Base-by-base conservation (phyloP, 495 filamentous ascomycete genomes). In the Neurospora sp. region DNA sequence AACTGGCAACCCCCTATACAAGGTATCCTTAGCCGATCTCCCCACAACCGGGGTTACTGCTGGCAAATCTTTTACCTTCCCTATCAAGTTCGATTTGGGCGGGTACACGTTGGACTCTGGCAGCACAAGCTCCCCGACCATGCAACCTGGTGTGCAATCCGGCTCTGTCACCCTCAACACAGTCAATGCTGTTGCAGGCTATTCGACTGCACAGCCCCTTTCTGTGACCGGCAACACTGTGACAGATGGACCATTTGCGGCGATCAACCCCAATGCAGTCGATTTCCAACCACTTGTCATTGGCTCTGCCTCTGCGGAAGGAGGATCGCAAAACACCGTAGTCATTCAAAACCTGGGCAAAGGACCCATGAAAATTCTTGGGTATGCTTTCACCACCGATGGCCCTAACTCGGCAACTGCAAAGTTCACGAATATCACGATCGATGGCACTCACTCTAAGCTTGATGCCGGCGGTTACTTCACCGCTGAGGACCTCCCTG, bases 201-300 rank as follows among this genome's bases (percentile, higher is more conserved):
- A 70, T 76, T 84, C 69, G 70, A 72, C 24, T 43, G 81, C 40
- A 76, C 83, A 28, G 83, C 83, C 66, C 77, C 77, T 70, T 73
- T 79, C 66, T 73, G 81, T 74, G 4, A 72, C 73, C 11, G 73
- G 73, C 21, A 74, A 36, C 28, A 74, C 73, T 34, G 39, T 74
- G 17, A 81, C 76, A 21, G 70, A 71, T 0, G 73, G 48, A 39
- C 74, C 83, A 0, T 84, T 79, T 72, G 72, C 84, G 19, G 69
- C 77, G 15, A 72, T 85, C 48, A 80, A 76, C 54, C 83, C 83
- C 10, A 54, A 77, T 13, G 76, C 78, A 39, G 79, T 83, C 9
- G 79, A 79, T 69, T 84, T 85, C 71, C 78, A 77, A 13, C 80
- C 79, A 17, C 71, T 85, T 62, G 81, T 84, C 21, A 69, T 84